Evolutionary conservation across 78 protist species (phyloP).

Genomic region (Dictyostelium purpureum): DNA sequence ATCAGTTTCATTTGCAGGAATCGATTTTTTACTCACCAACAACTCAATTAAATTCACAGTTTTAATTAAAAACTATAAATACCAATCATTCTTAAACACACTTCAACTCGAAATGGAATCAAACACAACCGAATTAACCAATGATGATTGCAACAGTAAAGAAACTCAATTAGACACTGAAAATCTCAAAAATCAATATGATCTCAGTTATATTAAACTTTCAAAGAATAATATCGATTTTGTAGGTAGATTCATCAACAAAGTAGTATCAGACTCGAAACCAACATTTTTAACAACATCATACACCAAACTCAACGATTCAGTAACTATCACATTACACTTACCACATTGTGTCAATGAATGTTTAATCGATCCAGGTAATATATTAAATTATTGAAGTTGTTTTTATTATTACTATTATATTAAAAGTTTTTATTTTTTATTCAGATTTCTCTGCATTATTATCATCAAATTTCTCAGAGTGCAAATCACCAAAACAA

Average conservation of each 20-base stretch:
- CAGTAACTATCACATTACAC: no score
- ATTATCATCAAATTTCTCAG: neutral
- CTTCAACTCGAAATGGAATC: neutral
- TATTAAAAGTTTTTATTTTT: neutral
- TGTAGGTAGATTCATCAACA: no score
- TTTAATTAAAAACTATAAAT: neutral
- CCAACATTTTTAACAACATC: no score
- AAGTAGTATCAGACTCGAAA: no score
- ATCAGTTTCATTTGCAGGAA: neutral
- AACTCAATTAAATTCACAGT: neutral
- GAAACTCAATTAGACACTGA: no score
- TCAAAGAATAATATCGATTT: no score
- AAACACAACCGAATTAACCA: no score
- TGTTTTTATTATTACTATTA: neutral
- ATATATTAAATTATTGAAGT: neutral
- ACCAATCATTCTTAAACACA: neutral
- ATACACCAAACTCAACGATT: neutral
- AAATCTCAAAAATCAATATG: no score
- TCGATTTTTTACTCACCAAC: neutral
- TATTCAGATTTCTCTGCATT: neutral
- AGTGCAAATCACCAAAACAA: neutral
- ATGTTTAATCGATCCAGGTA: no score
- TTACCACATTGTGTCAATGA: no score
- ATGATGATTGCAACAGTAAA: no score
- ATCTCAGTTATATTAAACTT: no score